These are phyloP conservation scores for Neurospora sp. DNA, from an alignment of 2,329 filamentous ascomycete species.

Conservation along the genomic window DNA sequence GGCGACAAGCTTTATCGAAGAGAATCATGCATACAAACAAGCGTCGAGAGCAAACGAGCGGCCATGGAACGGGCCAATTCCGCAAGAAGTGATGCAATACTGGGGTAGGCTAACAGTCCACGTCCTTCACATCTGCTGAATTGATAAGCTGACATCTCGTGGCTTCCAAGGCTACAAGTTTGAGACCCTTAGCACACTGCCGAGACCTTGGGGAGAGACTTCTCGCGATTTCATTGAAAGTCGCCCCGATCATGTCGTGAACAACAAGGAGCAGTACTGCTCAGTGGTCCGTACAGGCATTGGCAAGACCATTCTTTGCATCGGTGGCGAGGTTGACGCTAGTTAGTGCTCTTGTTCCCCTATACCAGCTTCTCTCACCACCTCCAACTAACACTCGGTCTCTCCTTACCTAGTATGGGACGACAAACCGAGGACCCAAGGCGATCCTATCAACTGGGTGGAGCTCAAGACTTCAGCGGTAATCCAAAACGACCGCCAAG, in stretches of 20 bases:
- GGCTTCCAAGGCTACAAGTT: slow-evolving; percentile 76
- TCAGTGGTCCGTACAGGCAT: slow-evolving; percentile 86
- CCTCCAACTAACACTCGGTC: not conserved
- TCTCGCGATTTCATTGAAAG: slow-evolving; percentile 68
- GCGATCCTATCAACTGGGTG: slow-evolving; percentile 75
- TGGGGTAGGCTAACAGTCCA: slow-evolving; percentile 54
- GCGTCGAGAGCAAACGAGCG: slow-evolving; percentile 47
- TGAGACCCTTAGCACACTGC: slow-evolving; percentile 72
- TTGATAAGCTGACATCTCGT: slow-evolving; percentile 6
- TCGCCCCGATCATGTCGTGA: slow-evolving; percentile 62
- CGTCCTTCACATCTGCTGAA: not conserved
- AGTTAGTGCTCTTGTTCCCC: slow-evolving; percentile 37
- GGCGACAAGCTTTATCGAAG: slow-evolving; percentile 70
- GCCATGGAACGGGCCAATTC: slow-evolving; percentile 29
- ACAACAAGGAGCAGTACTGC: slow-evolving; percentile 91
- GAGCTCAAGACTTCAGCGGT: slow-evolving; percentile 87
- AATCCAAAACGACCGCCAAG: slow-evolving; percentile 56
- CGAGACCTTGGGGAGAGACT: slow-evolving; percentile 62
- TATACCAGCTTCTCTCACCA: slow-evolving; percentile 2
- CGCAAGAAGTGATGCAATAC: slow-evolving; percentile 78
- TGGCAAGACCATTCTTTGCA: slow-evolving; percentile 60
- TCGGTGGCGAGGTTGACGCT: slow-evolving; percentile 91
- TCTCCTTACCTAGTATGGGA: slow-evolving; percentile 57
- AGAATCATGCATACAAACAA: slow-evolving; percentile 68
- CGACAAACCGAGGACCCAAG: slow-evolving; percentile 56